These are phyloP conservation scores for Golubevia pallescens DNA, from an alignment of 1,284 basidiomycete genomes.

Conservation along the genomic window DNA sequence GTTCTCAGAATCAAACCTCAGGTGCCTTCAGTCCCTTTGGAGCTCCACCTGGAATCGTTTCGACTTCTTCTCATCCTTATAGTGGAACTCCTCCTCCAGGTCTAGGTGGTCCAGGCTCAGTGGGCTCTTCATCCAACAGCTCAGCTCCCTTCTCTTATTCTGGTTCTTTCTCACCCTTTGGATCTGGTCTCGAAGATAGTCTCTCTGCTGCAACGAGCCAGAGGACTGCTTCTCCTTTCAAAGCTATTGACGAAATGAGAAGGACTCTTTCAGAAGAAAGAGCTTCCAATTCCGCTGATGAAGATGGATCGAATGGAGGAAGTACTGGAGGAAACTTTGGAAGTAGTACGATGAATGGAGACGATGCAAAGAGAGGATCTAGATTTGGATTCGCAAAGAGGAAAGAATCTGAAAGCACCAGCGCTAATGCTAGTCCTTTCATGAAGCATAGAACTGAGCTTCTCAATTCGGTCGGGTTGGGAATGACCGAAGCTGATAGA, in stretches of 20 bases:
- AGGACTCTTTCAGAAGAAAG: conserved; percentile 32
- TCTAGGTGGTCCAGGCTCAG: conserved; percentile 17
- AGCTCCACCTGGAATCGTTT: conserved; percentile 21
- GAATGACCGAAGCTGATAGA: conserved; percentile 11
- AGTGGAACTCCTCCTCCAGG: conserved; percentile 12
- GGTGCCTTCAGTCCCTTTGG: conserved; percentile 18
- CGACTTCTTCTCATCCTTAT: conserved; percentile 12
- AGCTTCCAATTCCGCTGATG: not conserved
- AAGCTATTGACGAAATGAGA: conserved; percentile 35
- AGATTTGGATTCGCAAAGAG: conserved; percentile 53
- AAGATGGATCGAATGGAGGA: conserved; percentile 9
- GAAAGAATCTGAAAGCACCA: conserved; percentile 19
- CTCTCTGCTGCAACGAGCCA: conserved; percentile 24
- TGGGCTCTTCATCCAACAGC: conserved; percentile 18
- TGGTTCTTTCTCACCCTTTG: conserved; percentile 59
- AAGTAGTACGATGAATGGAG: conserved; percentile 17
- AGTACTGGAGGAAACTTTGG: conserved; percentile 9
- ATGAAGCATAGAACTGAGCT: conserved; percentile 23
- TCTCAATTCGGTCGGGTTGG: conserved; percentile 6
- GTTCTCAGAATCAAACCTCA: not conserved
- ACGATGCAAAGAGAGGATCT: conserved; percentile 29
- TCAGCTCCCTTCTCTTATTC: conserved; percentile 36
- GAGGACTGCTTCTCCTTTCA: conserved; percentile 30
- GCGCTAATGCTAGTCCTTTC: conserved; percentile 1
- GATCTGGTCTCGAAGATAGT: conserved; percentile 34